Conservation (phyloP, 2,329 filamentous ascomycete genomes). For the Alternaria burnsii region DNA sequence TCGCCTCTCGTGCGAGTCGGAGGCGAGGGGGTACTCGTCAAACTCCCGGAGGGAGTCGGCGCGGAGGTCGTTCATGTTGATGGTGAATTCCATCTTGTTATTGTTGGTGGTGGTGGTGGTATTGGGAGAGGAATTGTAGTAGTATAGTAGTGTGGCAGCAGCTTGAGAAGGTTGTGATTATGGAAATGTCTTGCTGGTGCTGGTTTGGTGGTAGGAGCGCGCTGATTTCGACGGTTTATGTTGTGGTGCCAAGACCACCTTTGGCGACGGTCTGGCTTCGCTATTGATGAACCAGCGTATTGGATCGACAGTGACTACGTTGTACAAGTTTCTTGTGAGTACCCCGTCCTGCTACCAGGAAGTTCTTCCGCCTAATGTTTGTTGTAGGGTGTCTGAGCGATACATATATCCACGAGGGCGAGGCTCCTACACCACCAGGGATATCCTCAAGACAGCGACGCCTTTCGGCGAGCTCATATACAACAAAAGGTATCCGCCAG, state of each 20-base stretch:
- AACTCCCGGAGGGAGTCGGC: neutral
- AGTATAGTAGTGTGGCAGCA: neutral
- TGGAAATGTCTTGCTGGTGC: neutral
- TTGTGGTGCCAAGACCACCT: conserved; percentile 3
- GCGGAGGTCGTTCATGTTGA: neutral
- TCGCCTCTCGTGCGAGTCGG: neutral
- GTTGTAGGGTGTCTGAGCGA: neutral
- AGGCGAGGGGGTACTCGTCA: neutral
- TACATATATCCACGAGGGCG: neutral
- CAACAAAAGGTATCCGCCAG: neutral
- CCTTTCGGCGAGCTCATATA: neutral
- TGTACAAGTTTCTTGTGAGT: neutral
- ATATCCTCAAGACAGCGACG: neutral
- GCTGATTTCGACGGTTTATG: neutral
- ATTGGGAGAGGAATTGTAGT: neutral
- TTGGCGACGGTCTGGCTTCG: conserved; percentile 1
- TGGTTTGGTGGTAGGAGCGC: neutral
- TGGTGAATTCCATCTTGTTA: neutral
- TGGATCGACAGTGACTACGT: neutral
- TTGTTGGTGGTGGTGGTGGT: neutral
- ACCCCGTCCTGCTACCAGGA: neutral
- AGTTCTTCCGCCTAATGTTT: neutral
- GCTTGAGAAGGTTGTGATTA: neutral
- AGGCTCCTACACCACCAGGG: neutral
- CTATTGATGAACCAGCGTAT: neutral